These are phyloP conservation scores for Hygrocybe coccinea DNA, from an alignment of 768 basidiomycete species.

Conservation along the genomic window DNA sequence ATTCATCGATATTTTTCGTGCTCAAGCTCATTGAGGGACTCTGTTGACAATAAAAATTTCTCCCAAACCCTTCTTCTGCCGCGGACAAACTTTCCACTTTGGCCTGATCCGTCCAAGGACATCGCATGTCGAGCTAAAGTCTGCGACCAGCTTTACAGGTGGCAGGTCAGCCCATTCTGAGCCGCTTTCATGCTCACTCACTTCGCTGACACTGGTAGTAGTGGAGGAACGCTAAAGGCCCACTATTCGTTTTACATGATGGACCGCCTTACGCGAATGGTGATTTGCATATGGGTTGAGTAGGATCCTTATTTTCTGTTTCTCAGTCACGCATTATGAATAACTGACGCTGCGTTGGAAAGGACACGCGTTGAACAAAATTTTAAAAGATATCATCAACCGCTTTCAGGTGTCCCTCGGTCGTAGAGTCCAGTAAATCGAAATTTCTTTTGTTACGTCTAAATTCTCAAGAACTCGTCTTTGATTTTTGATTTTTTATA, in stretches of 20 bases:
- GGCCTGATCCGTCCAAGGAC: slow-evolving; percentile 63
- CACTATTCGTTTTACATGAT: slow-evolving; percentile 84
- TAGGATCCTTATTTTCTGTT: background rate
- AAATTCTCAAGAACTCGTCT: too few species aligned
- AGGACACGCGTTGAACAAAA: slow-evolving; percentile 96
- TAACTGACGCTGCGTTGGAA: slow-evolving; percentile 24
- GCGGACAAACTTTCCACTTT: slow-evolving; percentile 72
- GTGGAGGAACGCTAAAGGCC: slow-evolving; percentile 62
- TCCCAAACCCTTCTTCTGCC: slow-evolving; percentile 72
- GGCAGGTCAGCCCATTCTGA: slow-evolving; percentile 54
- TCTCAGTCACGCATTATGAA: background rate
- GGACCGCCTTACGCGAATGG: slow-evolving; percentile 99
- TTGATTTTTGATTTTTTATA: too few species aligned
- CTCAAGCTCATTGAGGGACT: background rate
- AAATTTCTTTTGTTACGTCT: slow-evolving; percentile 1
- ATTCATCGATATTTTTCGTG: background rate
- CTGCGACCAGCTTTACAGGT: slow-evolving; percentile 68
- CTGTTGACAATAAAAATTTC: slow-evolving; percentile 35
- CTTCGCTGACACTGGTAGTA: slow-evolving; percentile 26
- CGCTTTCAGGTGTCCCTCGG: slow-evolving; percentile 80
- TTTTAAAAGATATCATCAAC: slow-evolving; percentile 93
- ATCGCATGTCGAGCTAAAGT: slow-evolving; percentile 54
- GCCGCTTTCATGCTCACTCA: background rate
- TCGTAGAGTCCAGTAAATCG: slow-evolving; percentile 66
- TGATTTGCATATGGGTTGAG: slow-evolving; percentile 85